A percentile compares a stretch with the other conserved stretches of the same genome.
phyloP scores from a whole-genome alignment of 495 filamentous ascomycete genomes.

The Cairneyella variabilis region DNA sequence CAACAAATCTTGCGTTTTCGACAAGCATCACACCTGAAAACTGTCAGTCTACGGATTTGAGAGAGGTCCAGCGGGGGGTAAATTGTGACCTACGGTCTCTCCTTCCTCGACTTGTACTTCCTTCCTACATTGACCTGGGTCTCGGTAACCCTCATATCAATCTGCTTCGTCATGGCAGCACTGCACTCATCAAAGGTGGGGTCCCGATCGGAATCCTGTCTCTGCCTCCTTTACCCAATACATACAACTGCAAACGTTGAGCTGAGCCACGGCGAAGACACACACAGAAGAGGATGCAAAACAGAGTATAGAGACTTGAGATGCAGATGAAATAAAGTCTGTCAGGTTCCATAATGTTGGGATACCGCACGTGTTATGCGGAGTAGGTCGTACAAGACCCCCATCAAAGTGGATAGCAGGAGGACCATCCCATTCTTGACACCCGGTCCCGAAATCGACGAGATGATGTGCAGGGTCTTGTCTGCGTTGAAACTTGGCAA shows the following conservation, averaged over 20 bases:
- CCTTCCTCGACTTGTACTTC: constrained; percentile 19
- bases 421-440: background rate
- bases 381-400: background rate
- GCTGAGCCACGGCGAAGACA: background rate
- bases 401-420: background rate
- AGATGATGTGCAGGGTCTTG: background rate
- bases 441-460: no score
- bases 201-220: background rate
- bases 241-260: background rate
- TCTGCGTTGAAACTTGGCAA: background rate
- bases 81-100: constrained; percentile 14
- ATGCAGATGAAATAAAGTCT: background rate
- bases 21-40: constrained; percentile 13
- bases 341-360: background rate
- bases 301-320: background rate
- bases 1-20: constrained; percentile 19
- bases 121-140: constrained; percentile 9
- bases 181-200: background rate
- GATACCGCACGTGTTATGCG: background rate
- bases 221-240: background rate
- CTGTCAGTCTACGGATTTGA: background rate
- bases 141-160: background rate
- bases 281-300: background rate
- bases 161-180: background rate
- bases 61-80: no score